These are phyloP conservation scores for Trichoderma sp. DNA, from an alignment of 2,329 filamentous ascomycete genomes.

Conservation along the genomic window DNA sequence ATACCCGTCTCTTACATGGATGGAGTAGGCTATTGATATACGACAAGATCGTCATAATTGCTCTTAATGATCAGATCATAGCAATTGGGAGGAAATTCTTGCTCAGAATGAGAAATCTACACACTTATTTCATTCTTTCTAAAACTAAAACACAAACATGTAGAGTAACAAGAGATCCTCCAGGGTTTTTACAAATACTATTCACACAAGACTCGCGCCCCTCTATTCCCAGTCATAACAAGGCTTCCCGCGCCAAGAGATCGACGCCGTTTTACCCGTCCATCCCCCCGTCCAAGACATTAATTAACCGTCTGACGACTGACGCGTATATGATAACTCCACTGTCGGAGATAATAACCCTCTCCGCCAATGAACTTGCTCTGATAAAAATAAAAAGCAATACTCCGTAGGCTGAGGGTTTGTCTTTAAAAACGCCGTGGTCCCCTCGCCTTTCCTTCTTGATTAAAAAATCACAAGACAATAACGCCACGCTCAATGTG, in stretches of 20 bases:
- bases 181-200: background rate
- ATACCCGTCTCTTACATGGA: background rate
- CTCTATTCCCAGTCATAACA: conserved; percentile 6
- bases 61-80: background rate
- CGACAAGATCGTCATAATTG: background rate
- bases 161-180: background rate
- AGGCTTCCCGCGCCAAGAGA: conserved; percentile 2
- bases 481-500: conserved; percentile 38
- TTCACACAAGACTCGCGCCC: background rate
- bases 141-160: background rate
- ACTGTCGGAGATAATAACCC: background rate
- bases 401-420: background rate
- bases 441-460: background rate
- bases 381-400: background rate
- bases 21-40: background rate
- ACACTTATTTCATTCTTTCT: background rate
- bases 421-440: background rate
- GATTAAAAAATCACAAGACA: conserved; percentile 25
- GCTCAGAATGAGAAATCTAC: background rate
- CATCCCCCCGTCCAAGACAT: background rate
- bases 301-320: conserved; percentile 12
- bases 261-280: conserved; percentile 12
- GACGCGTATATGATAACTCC: background rate
- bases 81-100: background rate
- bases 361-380: background rate